These are phyloP conservation scores for Panicum miliaceum DNA, from an alignment of 176 grass and related monocot genomes.

Conservation along the genomic window DNA sequence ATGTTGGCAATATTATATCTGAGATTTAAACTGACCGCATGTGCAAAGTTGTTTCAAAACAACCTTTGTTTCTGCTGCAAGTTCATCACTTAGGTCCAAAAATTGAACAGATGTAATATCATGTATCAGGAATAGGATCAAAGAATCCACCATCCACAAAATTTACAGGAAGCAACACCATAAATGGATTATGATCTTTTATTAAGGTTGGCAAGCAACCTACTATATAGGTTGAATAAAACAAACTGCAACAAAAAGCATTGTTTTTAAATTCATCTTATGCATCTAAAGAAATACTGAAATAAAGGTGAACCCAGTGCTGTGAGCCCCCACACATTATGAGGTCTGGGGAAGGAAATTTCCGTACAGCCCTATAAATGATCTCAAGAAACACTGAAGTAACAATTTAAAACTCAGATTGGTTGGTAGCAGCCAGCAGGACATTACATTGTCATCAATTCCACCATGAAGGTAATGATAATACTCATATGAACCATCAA, in stretches of 20 bases:
- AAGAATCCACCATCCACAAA: background rate
- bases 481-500: conserved; percentile 97
- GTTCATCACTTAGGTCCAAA: conserved; percentile 10
- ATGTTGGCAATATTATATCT: background rate
- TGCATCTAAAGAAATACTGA: background rate
- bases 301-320: background rate
- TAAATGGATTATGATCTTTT: conserved; percentile 21
- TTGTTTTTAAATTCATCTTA: conserved; percentile 10
- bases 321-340: background rate
- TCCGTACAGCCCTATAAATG: background rate
- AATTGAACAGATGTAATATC: background rate
- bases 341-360: background rate
- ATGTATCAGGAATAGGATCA: background rate
- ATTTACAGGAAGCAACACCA: background rate
- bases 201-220: conserved; percentile 24
- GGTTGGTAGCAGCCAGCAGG: background rate
- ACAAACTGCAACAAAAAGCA: background rate
- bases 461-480: conserved; percentile 91
- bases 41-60: background rate
- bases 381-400: conserved; percentile 1
- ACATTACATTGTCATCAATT: conserved; percentile 90
- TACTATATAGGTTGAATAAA: background rate
- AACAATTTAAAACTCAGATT: conserved; percentile 33
- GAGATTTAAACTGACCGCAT: background rate
- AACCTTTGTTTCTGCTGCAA: background rate